phyloP scores from a whole-genome alignment of 306 rosid genomes.

The Cicer bijugum region DNA sequence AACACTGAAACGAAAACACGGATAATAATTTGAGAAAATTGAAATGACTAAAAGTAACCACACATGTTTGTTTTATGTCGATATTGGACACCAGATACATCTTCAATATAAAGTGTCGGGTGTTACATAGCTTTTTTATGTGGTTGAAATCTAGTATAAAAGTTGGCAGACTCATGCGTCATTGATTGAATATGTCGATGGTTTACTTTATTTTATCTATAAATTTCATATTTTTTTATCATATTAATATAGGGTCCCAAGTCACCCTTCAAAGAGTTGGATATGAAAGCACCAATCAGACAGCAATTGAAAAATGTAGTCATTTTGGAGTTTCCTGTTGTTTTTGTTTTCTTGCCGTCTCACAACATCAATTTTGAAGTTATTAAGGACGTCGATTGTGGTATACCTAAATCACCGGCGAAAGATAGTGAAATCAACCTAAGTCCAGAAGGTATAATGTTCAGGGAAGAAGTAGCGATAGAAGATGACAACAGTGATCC shows the following conservation, averaged over 20 bases:
- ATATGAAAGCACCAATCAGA: slow-evolving; percentile 68
- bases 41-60: too few species aligned
- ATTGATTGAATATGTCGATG: neutral
- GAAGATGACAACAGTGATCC: slow-evolving; percentile 60
- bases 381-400: slow-evolving; percentile 49
- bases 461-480: slow-evolving; percentile 74
- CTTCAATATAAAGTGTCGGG: too few species aligned
- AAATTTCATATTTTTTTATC: slow-evolving; percentile 34
- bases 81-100: too few species aligned
- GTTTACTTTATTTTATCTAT: slow-evolving; percentile 11
- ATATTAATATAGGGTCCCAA: slow-evolving; percentile 59
- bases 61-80: too few species aligned
- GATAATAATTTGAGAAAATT: too few species aligned
- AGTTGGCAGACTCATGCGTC: neutral
- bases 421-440: slow-evolving; percentile 45
- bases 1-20: too few species aligned
- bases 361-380: slow-evolving; percentile 68
- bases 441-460: slow-evolving; percentile 55
- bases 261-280: slow-evolving; percentile 74
- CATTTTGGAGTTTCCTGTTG: slow-evolving; percentile 84
- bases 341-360: slow-evolving; percentile 72
- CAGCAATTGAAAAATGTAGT: slow-evolving; percentile 64
- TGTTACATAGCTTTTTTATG: neutral
- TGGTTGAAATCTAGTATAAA: slow-evolving; percentile 9
- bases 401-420: slow-evolving; percentile 47